These are phyloP conservation scores for Cyclocybe aegerita DNA, from an alignment of 768 basidiomycete genomes.

Conservation along the genomic window DNA sequence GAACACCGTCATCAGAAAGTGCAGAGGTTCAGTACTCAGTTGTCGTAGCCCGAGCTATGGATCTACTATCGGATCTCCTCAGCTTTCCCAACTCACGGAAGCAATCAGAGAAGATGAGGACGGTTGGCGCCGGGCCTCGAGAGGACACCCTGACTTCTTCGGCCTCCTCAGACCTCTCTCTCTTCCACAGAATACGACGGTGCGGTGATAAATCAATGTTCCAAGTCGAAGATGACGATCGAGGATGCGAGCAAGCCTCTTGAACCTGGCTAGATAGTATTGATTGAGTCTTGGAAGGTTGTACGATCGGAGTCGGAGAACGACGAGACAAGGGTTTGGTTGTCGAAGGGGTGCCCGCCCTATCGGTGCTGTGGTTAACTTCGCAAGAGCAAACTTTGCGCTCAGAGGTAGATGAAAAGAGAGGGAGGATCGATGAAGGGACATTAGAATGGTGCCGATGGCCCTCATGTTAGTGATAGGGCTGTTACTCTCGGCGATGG, in stretches of 20 bases:
- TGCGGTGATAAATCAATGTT: background rate
- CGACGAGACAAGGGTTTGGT: slow-evolving; percentile 8
- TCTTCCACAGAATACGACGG: background rate
- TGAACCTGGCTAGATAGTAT: slow-evolving; percentile 15
- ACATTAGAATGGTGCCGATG: no score
- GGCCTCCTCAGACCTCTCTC: background rate
- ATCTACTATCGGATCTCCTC: no score
- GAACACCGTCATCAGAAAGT: no score
- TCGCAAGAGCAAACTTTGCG: slow-evolving; percentile 84
- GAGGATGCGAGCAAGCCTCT: slow-evolving; percentile 6
- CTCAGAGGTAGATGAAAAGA: slow-evolving; percentile 53
- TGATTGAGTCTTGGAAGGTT: slow-evolving; percentile 13
- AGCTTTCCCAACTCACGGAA: no score
- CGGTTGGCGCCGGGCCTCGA: background rate
- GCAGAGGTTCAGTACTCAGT: no score
- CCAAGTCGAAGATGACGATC: slow-evolving; percentile 14
- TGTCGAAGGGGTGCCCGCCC: background rate
- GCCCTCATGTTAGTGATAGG: no score
- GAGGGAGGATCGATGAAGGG: slow-evolving; percentile 18
- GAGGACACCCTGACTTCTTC: background rate
- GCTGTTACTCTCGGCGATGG: no score
- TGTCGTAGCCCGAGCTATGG: no score
- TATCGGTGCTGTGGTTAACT: slow-evolving; percentile 39
- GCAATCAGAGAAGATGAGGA: no score
- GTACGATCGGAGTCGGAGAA: slow-evolving; percentile 9